Evolutionary conservation across 2,329 filamentous ascomycete species (phyloP), one percentile per base, ranked within the genome.

Genomic region (Penicillium sp.): DNA sequence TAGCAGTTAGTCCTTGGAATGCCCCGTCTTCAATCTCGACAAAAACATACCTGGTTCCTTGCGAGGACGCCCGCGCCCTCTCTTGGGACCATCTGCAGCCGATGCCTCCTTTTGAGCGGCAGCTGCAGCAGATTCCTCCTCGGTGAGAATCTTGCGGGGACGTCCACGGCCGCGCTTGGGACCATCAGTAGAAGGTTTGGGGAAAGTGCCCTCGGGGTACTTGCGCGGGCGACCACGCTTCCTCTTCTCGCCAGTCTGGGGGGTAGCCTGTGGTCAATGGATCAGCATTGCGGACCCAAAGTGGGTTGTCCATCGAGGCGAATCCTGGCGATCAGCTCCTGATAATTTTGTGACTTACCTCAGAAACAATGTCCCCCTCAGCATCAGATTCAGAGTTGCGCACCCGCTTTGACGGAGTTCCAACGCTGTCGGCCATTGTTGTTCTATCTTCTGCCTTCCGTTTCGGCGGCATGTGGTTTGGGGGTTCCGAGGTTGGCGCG

Each of bases 141-240:
- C 60, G 1, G 65, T 56, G 29, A 63, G 57, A 33, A 68, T 56
- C 55, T 73, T 74, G 8, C 62, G 68, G 10, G 71, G 71, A 51
- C 71, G 70, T 33, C 71, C 71, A 39, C 71, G 69, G 14, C 71
- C 71, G 46, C 71, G 68, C 54, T 71, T 73, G 43, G 70, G 68
- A 13, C 66, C 67, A 35, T 64, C 58, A n/a, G 60, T 48, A 9
- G 16, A 9, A 10, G 65, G 60, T 54, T 67, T 66, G 9, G 68
- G 65, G 3, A 52, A 56, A 16, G 57, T 50, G 6, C 60, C 65
- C n/a, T 63, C 63, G 8, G 71, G 68, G 35, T 66, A 66, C 52
- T 73, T 73, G 49, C 71, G 66, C n/a, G 71, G 71, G 26, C 71
- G 71, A 52, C 71, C 71, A 49, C 71, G 70, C 46, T 68, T 69